Evolutionary conservation across 2,329 filamentous ascomycete species (phyloP).

Genomic region (Gaeumannomyces tritici): DNA sequence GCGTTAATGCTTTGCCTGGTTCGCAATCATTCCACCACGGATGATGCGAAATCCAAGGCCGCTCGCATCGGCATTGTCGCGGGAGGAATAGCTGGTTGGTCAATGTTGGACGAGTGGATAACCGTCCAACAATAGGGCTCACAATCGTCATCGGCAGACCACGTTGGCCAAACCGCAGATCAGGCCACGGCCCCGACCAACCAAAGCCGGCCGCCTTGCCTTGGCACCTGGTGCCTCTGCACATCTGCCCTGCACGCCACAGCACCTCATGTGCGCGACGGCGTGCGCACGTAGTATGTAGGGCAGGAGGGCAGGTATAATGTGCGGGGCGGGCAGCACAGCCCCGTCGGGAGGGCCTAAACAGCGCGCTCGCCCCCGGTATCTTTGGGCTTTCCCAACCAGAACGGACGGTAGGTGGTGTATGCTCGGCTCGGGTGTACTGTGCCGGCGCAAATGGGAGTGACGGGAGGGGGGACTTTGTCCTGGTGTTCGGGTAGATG

Average conservation of each 20-base stretch:
- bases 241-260: not conserved
- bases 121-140: not conserved
- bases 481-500: not conserved
- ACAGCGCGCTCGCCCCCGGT: too few species aligned
- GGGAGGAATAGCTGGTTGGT: not conserved
- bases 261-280: not conserved
- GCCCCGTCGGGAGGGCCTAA: too few species aligned
- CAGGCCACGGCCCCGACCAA: not conserved
- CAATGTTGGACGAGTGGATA: not conserved
- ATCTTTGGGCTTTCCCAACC: not conserved
- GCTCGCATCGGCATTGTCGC: not conserved
- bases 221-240: not conserved
- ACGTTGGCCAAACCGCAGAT: too few species aligned
- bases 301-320: too few species aligned
- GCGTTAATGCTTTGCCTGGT: not conserved
- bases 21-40: not conserved
- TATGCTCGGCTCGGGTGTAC: not conserved
- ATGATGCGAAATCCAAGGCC: not conserved
- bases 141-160: too few species aligned
- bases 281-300: too few species aligned
- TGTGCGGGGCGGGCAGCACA: not conserved
- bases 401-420: not conserved
- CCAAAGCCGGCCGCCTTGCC: not conserved
- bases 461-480: not conserved
- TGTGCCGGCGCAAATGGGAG: not conserved